Conservation (phyloP, 768 basidiomycete species). For the Hericium erinaceus region DNA sequence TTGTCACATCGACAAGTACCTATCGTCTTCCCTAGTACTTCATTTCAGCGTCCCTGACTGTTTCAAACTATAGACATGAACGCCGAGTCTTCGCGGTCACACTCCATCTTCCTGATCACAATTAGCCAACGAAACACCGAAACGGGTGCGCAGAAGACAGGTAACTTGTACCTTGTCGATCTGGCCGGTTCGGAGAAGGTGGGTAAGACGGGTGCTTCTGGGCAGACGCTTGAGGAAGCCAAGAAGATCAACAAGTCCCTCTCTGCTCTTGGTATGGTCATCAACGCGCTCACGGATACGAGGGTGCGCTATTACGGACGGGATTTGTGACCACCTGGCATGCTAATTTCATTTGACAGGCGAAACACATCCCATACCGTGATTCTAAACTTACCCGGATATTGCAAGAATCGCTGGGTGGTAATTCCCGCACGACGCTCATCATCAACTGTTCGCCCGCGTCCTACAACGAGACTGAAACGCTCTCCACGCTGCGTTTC, state of each 20-base stretch:
- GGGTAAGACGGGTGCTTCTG: slow-evolving; percentile 97
- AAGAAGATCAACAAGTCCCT: slow-evolving; percentile 99
- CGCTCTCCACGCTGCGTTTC: slow-evolving; percentile 93
- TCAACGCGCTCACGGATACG: slow-evolving; percentile 92
- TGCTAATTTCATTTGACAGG: slow-evolving; percentile 35
- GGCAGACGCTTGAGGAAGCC: slow-evolving; percentile 97
- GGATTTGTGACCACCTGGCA: not conserved
- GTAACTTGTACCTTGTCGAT: slow-evolving; percentile 96
- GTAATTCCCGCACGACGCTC: slow-evolving; percentile 92
- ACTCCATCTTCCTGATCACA: slow-evolving; percentile 97
- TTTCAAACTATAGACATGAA: slow-evolving; percentile 82
- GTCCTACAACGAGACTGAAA: slow-evolving; percentile 94
- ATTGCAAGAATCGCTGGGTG: slow-evolving; percentile 95
- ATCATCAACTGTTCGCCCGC: slow-evolving; percentile 99
- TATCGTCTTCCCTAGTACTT: slow-evolving; percentile 8
- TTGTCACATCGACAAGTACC: slow-evolving; percentile 91
- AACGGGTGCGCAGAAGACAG: slow-evolving; percentile 90
- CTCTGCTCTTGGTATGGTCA: slow-evolving; percentile 98
- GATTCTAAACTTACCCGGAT: slow-evolving; percentile 99
- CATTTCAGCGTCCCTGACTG: slow-evolving; percentile 3
- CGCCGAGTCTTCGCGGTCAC: slow-evolving; percentile 96
- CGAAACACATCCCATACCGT: slow-evolving; percentile 95
- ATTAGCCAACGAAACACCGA: slow-evolving; percentile 97
- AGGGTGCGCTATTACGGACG: slow-evolving; percentile 48
- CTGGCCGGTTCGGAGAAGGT: slow-evolving; percentile 98